These are phyloP conservation scores for Physcomitrellopsis africana DNA, from an alignment of 225 moss, liverwort and hornwort genomes.

Conservation along the genomic window DNA sequence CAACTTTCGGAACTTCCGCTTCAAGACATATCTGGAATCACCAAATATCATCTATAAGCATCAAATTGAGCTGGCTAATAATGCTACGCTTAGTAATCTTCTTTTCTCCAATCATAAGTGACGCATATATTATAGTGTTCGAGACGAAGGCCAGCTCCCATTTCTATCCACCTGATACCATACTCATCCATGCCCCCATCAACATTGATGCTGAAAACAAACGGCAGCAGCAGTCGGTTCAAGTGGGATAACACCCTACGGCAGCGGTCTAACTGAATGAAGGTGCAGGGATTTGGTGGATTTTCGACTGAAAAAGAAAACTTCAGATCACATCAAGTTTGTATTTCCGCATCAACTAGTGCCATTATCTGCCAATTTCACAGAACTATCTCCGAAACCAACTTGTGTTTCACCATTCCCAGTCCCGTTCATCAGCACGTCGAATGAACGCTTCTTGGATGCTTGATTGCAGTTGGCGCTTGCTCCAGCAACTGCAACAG, in stretches of 20 bases:
- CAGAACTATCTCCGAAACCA: conserved; percentile 59
- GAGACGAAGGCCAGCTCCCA: conserved; percentile 25
- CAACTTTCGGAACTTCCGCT: conserved; percentile 4
- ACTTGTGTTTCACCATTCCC: conserved; percentile 75
- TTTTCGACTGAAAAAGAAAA: background rate
- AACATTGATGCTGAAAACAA: conserved; percentile 19
- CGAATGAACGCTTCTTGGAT: conserved; percentile 70
- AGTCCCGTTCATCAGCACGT: conserved; percentile 63
- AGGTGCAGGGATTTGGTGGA: conserved; percentile 9
- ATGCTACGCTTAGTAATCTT: too few relatives aligned
- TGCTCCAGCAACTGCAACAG: conserved; percentile 54
- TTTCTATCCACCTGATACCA: conserved; percentile 21
- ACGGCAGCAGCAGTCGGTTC: conserved; percentile 13
- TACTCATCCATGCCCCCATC: conserved; percentile 25
- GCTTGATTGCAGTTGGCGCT: conserved; percentile 40
- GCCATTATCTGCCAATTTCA: conserved; percentile 35
- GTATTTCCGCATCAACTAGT: conserved; percentile 27
- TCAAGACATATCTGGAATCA: background rate
- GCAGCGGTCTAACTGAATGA: background rate
- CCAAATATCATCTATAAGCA: conserved; percentile 1
- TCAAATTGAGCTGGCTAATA: too few relatives aligned
- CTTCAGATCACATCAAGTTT: conserved; percentile 3
- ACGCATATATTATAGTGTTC: conserved; percentile 2
- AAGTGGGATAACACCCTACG: background rate
- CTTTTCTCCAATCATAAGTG: background rate